Conservation (phyloP, 1,139 yeast species). For the Arxiozyma telluris region DNA sequence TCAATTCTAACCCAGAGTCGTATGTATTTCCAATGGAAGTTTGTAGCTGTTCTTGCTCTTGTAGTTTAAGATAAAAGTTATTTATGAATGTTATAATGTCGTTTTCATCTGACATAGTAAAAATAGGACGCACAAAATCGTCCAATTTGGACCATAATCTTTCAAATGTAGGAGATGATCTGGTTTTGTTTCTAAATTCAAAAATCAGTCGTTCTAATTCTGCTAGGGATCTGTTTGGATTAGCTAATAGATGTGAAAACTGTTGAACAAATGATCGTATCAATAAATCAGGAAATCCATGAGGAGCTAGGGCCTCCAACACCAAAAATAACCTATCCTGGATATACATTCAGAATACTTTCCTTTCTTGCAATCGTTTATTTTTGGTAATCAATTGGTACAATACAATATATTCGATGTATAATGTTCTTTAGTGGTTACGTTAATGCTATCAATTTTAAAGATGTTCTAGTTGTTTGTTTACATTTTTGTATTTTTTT, state of each 20-base stretch:
- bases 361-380: not conserved
- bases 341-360: constrained; percentile 2
- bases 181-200: constrained; percentile 5
- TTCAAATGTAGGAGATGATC: constrained; percentile 8
- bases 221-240: constrained; percentile 5
- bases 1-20: constrained; percentile 6
- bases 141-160: constrained; percentile 18
- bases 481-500: not conserved
- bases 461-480: too few species aligned
- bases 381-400: not conserved
- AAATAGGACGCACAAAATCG: constrained; percentile 12
- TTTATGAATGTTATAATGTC: constrained; percentile 17
- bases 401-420: too few species aligned
- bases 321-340: constrained; percentile 1
- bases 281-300: constrained; percentile 3
- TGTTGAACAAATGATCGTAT: constrained; percentile 2
- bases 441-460: too few species aligned
- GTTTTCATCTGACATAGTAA: constrained; percentile 11
- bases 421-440: not conserved
- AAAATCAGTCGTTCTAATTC: constrained; percentile 12
- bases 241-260: constrained; percentile 1
- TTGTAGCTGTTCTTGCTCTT: constrained; percentile 1
- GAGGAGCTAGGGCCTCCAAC: constrained; percentile 6
- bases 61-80: constrained; percentile 12
- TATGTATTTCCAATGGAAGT: not conserved